Evolutionary conservation across 768 basidiomycete species (phyloP).

Genomic region (Cubamyces lactineus): DNA sequence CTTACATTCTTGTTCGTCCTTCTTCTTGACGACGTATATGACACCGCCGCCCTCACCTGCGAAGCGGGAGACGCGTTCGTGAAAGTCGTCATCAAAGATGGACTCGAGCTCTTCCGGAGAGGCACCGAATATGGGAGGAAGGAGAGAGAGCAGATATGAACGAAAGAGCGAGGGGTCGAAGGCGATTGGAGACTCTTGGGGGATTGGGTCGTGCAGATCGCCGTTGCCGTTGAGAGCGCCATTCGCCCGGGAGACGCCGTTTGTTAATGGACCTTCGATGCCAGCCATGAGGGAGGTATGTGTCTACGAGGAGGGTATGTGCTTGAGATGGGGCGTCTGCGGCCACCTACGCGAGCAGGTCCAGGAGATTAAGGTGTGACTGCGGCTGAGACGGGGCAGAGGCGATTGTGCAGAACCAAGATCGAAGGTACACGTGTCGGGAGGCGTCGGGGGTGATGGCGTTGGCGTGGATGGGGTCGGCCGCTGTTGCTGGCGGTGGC

Average conservation of each 20-base stretch:
- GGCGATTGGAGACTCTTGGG: slow-evolving; percentile 39
- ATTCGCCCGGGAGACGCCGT: slow-evolving; percentile 25
- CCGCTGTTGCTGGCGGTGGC: not conserved
- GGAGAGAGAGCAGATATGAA: slow-evolving; percentile 67
- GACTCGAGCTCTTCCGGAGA: slow-evolving; percentile 62
- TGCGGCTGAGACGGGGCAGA: slow-evolving; percentile 1
- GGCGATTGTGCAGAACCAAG: not conserved
- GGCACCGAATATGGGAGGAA: slow-evolving; percentile 86
- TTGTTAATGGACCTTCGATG: slow-evolving; percentile 24
- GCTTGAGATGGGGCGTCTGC: not conserved
- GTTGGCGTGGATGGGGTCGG: not conserved
- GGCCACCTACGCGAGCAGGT: slow-evolving; percentile 4
- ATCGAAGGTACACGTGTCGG: not conserved
- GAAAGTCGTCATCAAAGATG: slow-evolving; percentile 72
- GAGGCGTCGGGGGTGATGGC: not conserved
- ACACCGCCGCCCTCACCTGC: slow-evolving; percentile 75
- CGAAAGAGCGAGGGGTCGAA: slow-evolving; percentile 77
- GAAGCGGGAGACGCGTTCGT: slow-evolving; percentile 76
- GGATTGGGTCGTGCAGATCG: slow-evolving; percentile 32
- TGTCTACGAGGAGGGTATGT: not conserved
- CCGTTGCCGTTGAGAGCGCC: slow-evolving; percentile 27
- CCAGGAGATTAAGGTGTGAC: not conserved
- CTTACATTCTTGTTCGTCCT: slow-evolving; percentile 75
- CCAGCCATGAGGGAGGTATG: slow-evolving; percentile 20
- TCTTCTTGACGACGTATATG: slow-evolving; percentile 81